Evolutionary conservation across 2,329 filamentous ascomycete species (phyloP), one percentile per base, ranked within the genome.

Genomic region (Paecilomyces sp.): DNA sequence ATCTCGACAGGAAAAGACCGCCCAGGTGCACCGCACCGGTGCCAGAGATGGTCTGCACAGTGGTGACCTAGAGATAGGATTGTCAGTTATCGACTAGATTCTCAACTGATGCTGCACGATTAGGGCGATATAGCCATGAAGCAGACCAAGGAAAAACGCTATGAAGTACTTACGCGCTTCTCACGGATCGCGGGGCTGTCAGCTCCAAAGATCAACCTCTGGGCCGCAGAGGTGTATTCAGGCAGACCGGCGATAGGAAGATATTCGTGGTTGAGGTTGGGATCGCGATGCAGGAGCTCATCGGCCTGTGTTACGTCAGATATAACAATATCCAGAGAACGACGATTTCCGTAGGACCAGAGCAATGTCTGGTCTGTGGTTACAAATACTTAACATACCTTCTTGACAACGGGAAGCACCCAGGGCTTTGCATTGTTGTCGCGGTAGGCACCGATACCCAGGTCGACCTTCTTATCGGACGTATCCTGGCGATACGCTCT

Each of bases 391-490:
- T 11, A 13, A 65, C 31, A 34, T 61, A 96, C 93, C 90, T 96
- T 95, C 80, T 91, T 95, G 63, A 97, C 93, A 2, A 97, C 93
- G 22, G 94, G 93, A 64, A 99, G 79, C 63, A 99, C 87, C 94
- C 94, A 99, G 2, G 94, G 94, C 81, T 97, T 97, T 62, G 92
- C 93, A 73, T 92, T 89, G 79, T 97, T 83, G 72, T 96, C 94
- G 74, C 94, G 85, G 79, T 99, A 99, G 61, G 94, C 94, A 68
- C 94, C 94, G 79, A 97, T 85, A 74, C 94, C 92, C 77, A 99
- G 79, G 78, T 99, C 94, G 66, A 99, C 89, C 80, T 99, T 99
- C 76, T 90, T 86, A 60, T 82, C 75, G 59, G 80, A 82, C 18
- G 84, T 79, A 72, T 99, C 94, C 63, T 89, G 89, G 71, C 87